phyloP scores from a whole-genome alignment of 768 basidiomycete genomes.

The Termitomyces sp. region DNA sequence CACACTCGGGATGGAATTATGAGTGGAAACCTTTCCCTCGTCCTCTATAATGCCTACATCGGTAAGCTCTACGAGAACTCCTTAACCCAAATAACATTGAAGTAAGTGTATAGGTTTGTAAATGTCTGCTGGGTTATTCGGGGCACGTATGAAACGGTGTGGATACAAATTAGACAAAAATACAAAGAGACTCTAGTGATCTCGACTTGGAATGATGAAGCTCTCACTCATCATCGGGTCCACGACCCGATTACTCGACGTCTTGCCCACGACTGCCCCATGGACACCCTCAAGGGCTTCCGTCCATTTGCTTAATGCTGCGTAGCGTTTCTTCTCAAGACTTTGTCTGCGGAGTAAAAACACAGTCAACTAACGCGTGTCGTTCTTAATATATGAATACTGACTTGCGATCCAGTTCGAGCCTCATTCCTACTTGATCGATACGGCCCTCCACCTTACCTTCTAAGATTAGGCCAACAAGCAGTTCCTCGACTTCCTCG shows the following conservation, averaged over 20 bases:
- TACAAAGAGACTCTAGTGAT: constrained; percentile 11
- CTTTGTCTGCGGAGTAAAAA: constrained; percentile 51
- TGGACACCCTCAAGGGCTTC: constrained; percentile 76
- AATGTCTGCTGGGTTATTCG: no score
- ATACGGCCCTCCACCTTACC: constrained; percentile 96
- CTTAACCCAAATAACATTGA: background rate
- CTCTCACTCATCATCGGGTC: constrained; percentile 22
- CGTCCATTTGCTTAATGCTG: constrained; percentile 78
- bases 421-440: constrained; percentile 91
- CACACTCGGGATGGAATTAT: constrained; percentile 79
- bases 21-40: constrained; percentile 70
- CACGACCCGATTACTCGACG: constrained; percentile 34
- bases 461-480: constrained; percentile 91
- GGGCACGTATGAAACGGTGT: background rate
- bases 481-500: constrained; percentile 88
- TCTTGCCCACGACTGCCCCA: constrained; percentile 69
- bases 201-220: constrained; percentile 8
- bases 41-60: constrained; percentile 31
- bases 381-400: constrained; percentile 18
- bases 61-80: constrained; percentile 6
- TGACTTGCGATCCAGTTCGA: constrained; percentile 86
- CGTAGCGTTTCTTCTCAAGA: constrained; percentile 82
- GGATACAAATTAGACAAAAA: background rate
- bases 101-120: background rate
- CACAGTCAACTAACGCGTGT: background rate